Base-by-base conservation (phyloP, 2,329 filamentous ascomycete genomes). In the Cadophora luteo-olivacea region DNA sequence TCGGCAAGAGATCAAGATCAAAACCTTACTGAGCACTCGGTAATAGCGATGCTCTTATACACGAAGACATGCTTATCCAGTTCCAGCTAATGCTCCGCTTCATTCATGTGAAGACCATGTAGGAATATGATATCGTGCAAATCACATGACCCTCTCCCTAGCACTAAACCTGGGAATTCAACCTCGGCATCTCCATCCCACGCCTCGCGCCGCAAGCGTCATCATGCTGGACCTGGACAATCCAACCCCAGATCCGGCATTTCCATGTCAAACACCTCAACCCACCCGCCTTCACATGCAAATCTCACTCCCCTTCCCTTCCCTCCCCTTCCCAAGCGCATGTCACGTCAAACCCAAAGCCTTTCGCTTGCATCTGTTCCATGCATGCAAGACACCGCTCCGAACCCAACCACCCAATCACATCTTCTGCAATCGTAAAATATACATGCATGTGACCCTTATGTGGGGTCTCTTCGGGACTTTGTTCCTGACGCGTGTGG, bases 341-440 rank as follows among this genome's bases (percentile, higher is more conserved):
- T 36, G 38, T 41, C 38, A 41, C 14, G 38, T 41, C 38, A 41
- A 41, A 41, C 7, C n/a, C n/a, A n/a, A n/a, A n/a, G n/a, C n/a
- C n/a, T n/a, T n/a, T n/a, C n/a, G n/a, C n/a, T n/a, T 41, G 38
- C 38, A 41, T 3, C 38, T 12, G 6, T 16, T 41, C 7, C 38
- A 52, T 52, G 49, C 7, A n/a, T n/a, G n/a, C n/a, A n/a, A n/a
- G n/a, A n/a, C n/a, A n/a, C n/a, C n/a, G n/a, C n/a, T n/a, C n/a
- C n/a, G n/a, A n/a, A n/a, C n/a, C n/a, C n/a, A n/a, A 14, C 12
- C 52, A 55, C 6, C 55, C 55, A 60, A 60, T 60, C 55, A 60
- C 1, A 16, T 4, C 19, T 3, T 4, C 1, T 45, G 55, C 36
- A 60, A 41, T 60, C 33, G 36, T 60, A 38, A 38, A 60, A 41